Conservation (phyloP, 1,284 basidiomycete species). For the Austroboletus rostrupii region DNA sequence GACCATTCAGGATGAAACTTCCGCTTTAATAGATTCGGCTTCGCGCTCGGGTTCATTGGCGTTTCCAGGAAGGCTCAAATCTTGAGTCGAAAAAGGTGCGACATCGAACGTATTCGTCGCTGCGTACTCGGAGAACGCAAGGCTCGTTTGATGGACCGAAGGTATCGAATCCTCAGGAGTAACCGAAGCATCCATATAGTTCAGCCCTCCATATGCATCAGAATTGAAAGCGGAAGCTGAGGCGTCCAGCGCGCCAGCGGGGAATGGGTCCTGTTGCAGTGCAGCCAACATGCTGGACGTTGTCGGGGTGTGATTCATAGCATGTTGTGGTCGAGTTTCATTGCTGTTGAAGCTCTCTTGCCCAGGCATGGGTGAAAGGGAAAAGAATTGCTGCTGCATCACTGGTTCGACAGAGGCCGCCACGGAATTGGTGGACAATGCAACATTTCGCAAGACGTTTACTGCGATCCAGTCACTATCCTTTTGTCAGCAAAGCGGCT, state of each 20-base stretch:
- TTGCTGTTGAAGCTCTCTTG: conserved; percentile 66
- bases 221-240: conserved; percentile 55
- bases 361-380: conserved; percentile 75
- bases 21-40: conserved; percentile 45
- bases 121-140: conserved; percentile 65
- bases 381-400: conserved; percentile 82
- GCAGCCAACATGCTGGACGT: conserved; percentile 85
- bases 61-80: conserved; percentile 55
- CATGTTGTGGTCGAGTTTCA: conserved; percentile 50
- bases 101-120: conserved; percentile 66
- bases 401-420: conserved; percentile 85
- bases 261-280: conserved; percentile 70
- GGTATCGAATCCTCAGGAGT: conserved; percentile 56
- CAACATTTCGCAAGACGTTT: conserved; percentile 80
- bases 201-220: conserved; percentile 63
- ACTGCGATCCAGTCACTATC: conserved; percentile 83
- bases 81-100: conserved; percentile 57
- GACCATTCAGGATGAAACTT: conserved; percentile 31
- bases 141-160: conserved; percentile 51
- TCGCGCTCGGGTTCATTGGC: conserved; percentile 52
- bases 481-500: conserved; percentile 19
- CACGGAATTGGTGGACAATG: conserved; percentile 82
- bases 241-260: conserved; percentile 58
- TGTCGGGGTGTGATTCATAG: conserved; percentile 71
- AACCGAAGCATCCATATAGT: conserved; percentile 70